Conservation (phyloP, 495 filamentous ascomycete species). For the Parathielavia hyrcaniae region DNA sequence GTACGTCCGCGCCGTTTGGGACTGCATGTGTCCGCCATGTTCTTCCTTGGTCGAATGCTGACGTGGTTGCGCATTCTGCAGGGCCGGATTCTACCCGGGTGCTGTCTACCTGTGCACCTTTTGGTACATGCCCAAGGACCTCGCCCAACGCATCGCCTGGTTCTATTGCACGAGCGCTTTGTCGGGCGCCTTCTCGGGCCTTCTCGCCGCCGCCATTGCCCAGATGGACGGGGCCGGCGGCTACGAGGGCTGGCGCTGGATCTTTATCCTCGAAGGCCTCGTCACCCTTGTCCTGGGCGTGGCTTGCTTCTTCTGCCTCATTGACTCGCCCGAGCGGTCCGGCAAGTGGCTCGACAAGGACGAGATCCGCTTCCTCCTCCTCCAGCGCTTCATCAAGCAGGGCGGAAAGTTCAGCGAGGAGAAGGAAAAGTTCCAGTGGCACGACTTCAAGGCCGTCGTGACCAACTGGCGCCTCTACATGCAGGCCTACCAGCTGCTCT, state of each 20-base stretch:
- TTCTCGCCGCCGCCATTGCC: conserved; percentile 60
- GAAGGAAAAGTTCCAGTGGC: background rate
- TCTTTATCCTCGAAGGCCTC: conserved; percentile 62
- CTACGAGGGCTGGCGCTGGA: conserved; percentile 63
- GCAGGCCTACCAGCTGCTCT: conserved; percentile 1
- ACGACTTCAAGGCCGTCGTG: conserved; percentile 1
- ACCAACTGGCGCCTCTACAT: background rate
- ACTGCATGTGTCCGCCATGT: no score
- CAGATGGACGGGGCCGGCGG: conserved; percentile 60
- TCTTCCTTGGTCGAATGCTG: background rate
- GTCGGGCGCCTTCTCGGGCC: conserved; percentile 67
- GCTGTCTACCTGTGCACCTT: background rate
- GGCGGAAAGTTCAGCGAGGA: background rate
- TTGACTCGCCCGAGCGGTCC: background rate
- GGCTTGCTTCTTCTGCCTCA: background rate
- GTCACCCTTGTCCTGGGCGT: conserved; percentile 42
- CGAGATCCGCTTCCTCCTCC: background rate
- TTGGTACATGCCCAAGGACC: background rate
- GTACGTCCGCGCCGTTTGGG: background rate
- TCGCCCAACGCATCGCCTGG: background rate
- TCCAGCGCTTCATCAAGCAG: conserved; percentile 3
- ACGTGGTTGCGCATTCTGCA: background rate
- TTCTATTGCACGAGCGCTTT: conserved; percentile 22
- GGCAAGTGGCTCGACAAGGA: background rate
- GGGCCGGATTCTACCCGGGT: background rate